Evolutionary conservation across 176 grass and related monocot species (phyloP).

Genomic region (Zoysia pacifica): DNA sequence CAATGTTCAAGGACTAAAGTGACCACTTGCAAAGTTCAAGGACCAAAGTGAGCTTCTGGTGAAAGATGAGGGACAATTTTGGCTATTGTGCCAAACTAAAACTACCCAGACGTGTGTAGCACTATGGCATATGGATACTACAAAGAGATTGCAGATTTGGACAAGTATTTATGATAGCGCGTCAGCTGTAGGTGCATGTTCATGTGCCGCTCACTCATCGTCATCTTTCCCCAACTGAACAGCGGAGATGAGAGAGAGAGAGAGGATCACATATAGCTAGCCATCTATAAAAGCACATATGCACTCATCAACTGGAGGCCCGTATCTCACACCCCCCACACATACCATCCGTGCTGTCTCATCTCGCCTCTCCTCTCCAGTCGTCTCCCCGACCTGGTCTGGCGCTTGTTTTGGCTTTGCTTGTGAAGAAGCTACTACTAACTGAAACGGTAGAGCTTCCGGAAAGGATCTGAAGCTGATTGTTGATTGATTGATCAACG

Average conservation of each 20-base stretch:
- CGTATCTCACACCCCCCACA: conserved; percentile 43
- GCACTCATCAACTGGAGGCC: conserved; percentile 46
- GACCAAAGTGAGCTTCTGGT: no score
- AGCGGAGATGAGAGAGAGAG: background rate
- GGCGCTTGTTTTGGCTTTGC: conserved; percentile 6
- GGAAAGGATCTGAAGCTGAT: conserved; percentile 19
- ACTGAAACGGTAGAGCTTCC: conserved; percentile 43
- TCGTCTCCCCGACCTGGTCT: background rate
- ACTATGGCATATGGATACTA: background rate
- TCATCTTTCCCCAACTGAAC: conserved; percentile 37
- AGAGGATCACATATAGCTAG: conserved; percentile 8
- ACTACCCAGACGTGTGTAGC: background rate
- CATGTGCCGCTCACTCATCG: conserved; percentile 48
- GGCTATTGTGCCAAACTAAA: background rate
- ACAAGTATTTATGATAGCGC: conserved; percentile 50
- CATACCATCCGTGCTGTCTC: conserved; percentile 41
- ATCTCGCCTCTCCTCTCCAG: background rate
- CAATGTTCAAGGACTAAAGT: no score
- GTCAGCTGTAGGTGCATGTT: conserved; percentile 45
- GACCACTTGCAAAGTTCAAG: no score
- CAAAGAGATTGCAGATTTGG: conserved; percentile 23
- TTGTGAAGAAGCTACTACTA: background rate
- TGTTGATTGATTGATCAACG: conserved; percentile 36
- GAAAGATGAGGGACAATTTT: no score
- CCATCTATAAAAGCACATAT: conserved; percentile 60